These are phyloP conservation scores for Heracleum sosnowskyi DNA, from an alignment of 129 eudicot genomes.

Conservation along the genomic window DNA sequence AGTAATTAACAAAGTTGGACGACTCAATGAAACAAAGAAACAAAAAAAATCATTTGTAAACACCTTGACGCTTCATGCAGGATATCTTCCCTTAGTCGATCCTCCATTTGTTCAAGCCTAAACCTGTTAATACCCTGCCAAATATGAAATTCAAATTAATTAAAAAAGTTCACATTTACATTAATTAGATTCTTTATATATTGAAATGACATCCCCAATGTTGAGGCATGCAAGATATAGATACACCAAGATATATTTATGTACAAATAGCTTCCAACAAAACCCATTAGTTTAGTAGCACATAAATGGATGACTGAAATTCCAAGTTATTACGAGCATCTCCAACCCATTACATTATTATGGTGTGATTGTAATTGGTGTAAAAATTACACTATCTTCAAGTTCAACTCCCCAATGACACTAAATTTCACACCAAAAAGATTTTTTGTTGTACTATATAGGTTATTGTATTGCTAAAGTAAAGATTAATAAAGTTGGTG, in stretches of 20 bases:
- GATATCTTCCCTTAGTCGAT: constrained; percentile 83
- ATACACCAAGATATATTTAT: not conserved
- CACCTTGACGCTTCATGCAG: constrained; percentile 88
- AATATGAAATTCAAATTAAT: constrained; percentile 17
- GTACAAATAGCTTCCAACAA: not conserved
- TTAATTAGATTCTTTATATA: not conserved
- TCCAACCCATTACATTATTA: no score
- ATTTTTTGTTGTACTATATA: no score
- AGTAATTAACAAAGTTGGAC: not conserved
- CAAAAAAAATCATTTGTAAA: not conserved
- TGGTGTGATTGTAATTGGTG: no score
- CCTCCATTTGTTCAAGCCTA: constrained; percentile 97
- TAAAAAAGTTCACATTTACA: not conserved
- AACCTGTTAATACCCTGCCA: constrained; percentile 91
- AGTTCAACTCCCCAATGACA: no score
- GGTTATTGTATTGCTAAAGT: no score
- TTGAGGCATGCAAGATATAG: not conserved
- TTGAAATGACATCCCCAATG: not conserved
- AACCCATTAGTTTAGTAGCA: not conserved
- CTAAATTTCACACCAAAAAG: no score
- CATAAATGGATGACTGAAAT: not conserved
- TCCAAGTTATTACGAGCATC: no score
- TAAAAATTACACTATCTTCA: no score
- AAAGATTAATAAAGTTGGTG: no score
- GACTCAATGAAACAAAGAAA: constrained; percentile 10